These are phyloP conservation scores for Penicillium maclennaniae DNA, from an alignment of 495 filamentous ascomycete genomes.

Conservation along the genomic window DNA sequence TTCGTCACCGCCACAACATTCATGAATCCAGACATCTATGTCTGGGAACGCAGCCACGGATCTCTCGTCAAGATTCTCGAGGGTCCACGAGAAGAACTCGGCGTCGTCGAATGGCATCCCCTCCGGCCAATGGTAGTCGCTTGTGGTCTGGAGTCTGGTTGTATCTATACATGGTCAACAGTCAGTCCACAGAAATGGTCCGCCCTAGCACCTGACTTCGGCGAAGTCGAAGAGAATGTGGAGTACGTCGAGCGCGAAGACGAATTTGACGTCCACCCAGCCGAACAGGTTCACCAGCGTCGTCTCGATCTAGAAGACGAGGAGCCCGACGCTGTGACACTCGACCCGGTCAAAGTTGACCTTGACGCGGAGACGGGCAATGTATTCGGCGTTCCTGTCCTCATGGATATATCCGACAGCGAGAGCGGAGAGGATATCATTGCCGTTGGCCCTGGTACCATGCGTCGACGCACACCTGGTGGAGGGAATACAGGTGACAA, in stretches of 20 bases:
- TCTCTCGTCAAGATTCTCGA: constrained; percentile 94
- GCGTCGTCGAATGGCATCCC: constrained; percentile 96
- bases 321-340: constrained; percentile 78
- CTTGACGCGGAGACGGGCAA: constrained; percentile 45
- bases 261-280: constrained; percentile 95
- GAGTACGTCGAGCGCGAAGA: constrained; percentile 94
- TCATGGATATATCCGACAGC: constrained; percentile 72
- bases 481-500: constrained; percentile 47
- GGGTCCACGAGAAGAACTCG: constrained; percentile 89
- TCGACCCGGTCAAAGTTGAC: constrained; percentile 60
- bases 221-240: constrained; percentile 95
- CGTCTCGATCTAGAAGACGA: constrained; percentile 86
- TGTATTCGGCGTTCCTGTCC: constrained; percentile 79
- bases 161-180: constrained; percentile 91
- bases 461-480: constrained; percentile 70
- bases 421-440: constrained; percentile 87
- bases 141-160: constrained; percentile 82
- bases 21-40: constrained; percentile 97
- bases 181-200: constrained; percentile 93
- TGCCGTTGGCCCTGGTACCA: constrained; percentile 76
- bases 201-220: constrained; percentile 93
- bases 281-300: constrained; percentile 90
- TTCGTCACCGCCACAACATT: constrained; percentile 84
- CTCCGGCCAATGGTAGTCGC: constrained; percentile 82
- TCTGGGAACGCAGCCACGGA: constrained; percentile 94